Evolutionary conservation across 176 grass and related monocot species (phyloP).

Genomic region (Aechmea fasciata): DNA sequence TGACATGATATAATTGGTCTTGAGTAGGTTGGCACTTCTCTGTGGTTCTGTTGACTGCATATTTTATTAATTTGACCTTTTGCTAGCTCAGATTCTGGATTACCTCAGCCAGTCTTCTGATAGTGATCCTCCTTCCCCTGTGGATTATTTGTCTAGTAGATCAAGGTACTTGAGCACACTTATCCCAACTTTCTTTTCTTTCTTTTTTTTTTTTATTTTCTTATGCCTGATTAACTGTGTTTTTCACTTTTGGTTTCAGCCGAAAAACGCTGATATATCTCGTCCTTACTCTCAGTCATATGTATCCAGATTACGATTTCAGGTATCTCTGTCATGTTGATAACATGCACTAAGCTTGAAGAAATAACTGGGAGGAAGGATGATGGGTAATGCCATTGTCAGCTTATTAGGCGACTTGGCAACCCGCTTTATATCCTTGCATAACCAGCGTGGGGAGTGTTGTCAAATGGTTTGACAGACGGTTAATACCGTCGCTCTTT

Average conservation of each 20-base stretch:
- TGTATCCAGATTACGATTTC: conserved; percentile 99
- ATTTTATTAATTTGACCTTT: conserved; percentile 15
- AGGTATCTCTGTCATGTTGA: conserved; percentile 57
- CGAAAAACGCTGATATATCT: conserved; percentile 95
- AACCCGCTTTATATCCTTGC: conserved; percentile 66
- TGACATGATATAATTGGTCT: conserved; percentile 1
- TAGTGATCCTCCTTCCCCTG: conserved; percentile 65
- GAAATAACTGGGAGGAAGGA: conserved; percentile 52
- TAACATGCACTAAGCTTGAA: neutral
- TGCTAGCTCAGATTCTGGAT: conserved; percentile 74
- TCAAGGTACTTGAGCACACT: conserved; percentile 47
- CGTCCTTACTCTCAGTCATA: conserved; percentile 70
- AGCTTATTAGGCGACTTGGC: conserved; percentile 76
- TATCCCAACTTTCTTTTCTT: neutral
- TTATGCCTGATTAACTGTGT: neutral
- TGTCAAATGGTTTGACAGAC: conserved; percentile 99
- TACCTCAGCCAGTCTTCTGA: conserved; percentile 86
- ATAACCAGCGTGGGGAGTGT: conserved; percentile 68
- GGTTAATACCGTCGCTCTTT: conserved; percentile 86
- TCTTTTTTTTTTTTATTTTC: neutral
- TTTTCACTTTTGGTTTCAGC: conserved; percentile 23
- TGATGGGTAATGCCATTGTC: conserved; percentile 95
- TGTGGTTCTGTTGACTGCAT: neutral
- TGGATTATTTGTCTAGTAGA: conserved; percentile 74
- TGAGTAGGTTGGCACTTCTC: neutral